Evolutionary conservation across 768 basidiomycete species (phyloP).

Genomic region (Leccinum uliginosum): DNA sequence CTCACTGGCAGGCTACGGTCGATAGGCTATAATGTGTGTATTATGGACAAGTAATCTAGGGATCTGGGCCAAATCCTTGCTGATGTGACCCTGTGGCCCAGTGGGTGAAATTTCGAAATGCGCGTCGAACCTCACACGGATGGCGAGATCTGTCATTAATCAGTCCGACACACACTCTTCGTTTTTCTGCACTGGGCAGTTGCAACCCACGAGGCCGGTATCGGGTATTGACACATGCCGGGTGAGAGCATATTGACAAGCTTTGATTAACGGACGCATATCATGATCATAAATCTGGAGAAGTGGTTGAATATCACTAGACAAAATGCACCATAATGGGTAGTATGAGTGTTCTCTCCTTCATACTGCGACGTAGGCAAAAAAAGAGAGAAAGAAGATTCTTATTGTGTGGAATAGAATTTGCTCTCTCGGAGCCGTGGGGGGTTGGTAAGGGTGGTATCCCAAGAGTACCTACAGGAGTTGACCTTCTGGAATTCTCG

Average conservation of each 20-base stretch:
- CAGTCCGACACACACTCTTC: conserved; percentile 30
- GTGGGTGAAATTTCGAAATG: too few relatives aligned
- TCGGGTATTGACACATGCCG: too few relatives aligned
- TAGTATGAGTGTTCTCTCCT: neutral
- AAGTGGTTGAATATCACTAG: neutral
- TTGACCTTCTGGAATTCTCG: neutral
- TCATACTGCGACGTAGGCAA: neutral
- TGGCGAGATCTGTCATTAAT: neutral
- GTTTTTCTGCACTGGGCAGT: neutral
- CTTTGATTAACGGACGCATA: neutral
- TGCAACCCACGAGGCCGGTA: neutral
- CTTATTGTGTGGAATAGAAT: neutral
- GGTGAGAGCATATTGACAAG: neutral
- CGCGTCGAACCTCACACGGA: neutral
- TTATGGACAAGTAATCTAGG: neutral
- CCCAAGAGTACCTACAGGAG: too few relatives aligned
- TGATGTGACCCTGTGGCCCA: too few relatives aligned
- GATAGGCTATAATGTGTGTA: neutral
- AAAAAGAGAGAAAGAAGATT: too few relatives aligned
- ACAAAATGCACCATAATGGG: neutral
- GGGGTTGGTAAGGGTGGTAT: neutral
- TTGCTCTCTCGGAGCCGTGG: too few relatives aligned
- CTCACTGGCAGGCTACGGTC: too few relatives aligned
- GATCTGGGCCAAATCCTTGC: neutral
- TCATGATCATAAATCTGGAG: neutral